Evolutionary conservation across 164 flowering plant species (phyloP).

Genomic region (Pachysandra terminalis): DNA sequence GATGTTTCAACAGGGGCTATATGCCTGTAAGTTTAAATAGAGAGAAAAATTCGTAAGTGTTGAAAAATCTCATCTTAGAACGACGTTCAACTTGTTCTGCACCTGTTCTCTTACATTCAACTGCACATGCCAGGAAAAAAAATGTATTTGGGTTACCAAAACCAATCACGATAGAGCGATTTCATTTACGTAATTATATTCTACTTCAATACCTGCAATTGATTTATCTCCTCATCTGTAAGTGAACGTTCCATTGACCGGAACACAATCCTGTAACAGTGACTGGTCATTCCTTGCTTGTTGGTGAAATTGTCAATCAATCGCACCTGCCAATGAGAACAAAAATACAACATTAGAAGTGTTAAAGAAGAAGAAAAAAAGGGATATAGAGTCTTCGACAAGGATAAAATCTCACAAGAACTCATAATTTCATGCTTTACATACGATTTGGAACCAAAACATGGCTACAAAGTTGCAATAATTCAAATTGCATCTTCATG

Average conservation of each 20-base stretch:
- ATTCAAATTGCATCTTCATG: no score
- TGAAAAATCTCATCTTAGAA: slow-evolving; percentile 54
- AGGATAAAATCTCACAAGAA: no score
- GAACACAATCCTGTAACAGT: slow-evolving; percentile 83
- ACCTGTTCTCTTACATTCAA: slow-evolving; percentile 62
- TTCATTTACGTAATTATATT: not conserved
- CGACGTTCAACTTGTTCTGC: slow-evolving; percentile 59
- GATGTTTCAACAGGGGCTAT: not conserved
- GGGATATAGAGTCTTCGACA: no score
- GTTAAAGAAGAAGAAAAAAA: slow-evolving; percentile 43
- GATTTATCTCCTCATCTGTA: slow-evolving; percentile 87
- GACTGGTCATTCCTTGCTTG: slow-evolving; percentile 97
- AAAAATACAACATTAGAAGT: no score
- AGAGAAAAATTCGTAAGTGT: no score
- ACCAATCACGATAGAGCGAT: not conserved
- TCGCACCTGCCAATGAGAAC: no score
- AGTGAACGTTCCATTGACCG: slow-evolving; percentile 98
- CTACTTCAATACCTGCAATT: slow-evolving; percentile 63
- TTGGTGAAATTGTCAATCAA: slow-evolving; percentile 89
- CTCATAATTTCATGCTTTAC: no score
- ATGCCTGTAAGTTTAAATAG: not conserved
- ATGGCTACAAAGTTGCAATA: no score
- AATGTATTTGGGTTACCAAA: not conserved
- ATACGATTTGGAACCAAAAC: no score
- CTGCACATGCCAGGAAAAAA: slow-evolving; percentile 46